Conservation (phyloP, 805 yeast species). For the Debaryomyces tyrocola region DNA sequence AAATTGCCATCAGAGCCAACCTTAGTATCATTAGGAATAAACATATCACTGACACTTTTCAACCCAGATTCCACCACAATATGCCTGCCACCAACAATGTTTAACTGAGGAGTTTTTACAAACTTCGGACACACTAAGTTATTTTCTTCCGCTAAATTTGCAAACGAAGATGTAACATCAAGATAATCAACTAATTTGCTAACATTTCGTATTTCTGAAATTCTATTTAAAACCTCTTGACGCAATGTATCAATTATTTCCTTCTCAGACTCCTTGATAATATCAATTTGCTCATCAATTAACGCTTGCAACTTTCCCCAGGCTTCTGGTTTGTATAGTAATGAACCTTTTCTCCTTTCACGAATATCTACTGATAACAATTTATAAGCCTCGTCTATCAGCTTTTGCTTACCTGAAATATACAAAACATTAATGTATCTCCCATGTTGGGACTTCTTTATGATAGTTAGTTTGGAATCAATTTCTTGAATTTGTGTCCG, state of each 20-base stretch:
- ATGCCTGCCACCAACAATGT: constrained; percentile 73
- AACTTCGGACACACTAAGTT: constrained; percentile 66
- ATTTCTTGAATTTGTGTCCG: constrained; percentile 16
- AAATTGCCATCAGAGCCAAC: constrained; percentile 19
- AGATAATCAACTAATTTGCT: constrained; percentile 58
- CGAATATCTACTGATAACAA: constrained; percentile 21
- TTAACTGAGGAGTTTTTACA: constrained; percentile 45
- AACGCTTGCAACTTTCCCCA: constrained; percentile 58
- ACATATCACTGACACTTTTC: constrained; percentile 45
- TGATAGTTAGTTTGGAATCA: constrained; percentile 31
- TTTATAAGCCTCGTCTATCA: constrained; percentile 19
- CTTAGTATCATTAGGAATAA: constrained; percentile 42
- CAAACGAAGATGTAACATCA: constrained; percentile 75
- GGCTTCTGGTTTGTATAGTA: constrained; percentile 45
- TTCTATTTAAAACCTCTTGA: constrained; percentile 41
- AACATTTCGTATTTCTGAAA: constrained; percentile 49
- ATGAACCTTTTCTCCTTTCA: constrained; percentile 40
- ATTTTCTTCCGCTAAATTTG: constrained; percentile 67
- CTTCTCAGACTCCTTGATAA: constrained; percentile 57
- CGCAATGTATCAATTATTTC: constrained; percentile 51
- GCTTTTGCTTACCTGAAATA: constrained; percentile 41
- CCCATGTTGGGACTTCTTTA: constrained; percentile 28
- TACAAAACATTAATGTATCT: constrained; percentile 45
- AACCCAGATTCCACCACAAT: constrained; percentile 81
- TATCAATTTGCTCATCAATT: constrained; percentile 44